A percentile compares a stretch with the other conserved stretches of the same genome.
These are phyloP conservation scores for Mesotaenium endlicherianum DNA, from an alignment of 139 green algal genomes.

Conservation along the genomic window DNA sequence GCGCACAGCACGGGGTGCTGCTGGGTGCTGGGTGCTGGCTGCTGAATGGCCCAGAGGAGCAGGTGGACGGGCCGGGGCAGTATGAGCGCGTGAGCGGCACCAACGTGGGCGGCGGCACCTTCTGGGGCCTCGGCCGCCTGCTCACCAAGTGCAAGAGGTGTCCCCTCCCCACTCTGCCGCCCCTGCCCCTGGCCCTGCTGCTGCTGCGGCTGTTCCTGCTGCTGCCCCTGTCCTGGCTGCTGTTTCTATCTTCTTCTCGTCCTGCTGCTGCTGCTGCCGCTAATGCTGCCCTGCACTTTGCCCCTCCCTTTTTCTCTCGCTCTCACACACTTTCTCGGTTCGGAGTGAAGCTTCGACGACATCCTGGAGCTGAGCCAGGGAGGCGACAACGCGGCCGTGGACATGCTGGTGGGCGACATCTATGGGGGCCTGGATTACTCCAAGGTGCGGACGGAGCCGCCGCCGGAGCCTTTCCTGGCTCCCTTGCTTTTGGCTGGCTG, in stretches of 20 bases:
- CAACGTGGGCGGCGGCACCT: slow-evolving; percentile 96
- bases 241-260: neutral
- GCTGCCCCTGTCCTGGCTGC: neutral
- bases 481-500: too few species aligned
- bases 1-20: too few species aligned
- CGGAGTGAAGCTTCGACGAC: slow-evolving; percentile 82
- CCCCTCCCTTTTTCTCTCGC: neutral
- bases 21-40: too few species aligned
- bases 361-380: slow-evolving; percentile 86
- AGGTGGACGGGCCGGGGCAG: slow-evolving; percentile 53
- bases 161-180: too few species aligned
- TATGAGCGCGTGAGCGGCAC: slow-evolving; percentile 86
- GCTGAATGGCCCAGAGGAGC: too few species aligned
- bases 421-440: slow-evolving; percentile 93
- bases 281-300: too few species aligned
- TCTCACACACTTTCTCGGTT: neutral
- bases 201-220: too few species aligned
- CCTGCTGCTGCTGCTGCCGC: too few species aligned
- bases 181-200: too few species aligned
- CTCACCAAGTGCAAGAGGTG: slow-evolving; percentile 52
- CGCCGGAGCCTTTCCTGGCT: too few species aligned
- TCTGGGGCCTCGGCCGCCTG: slow-evolving; percentile 92
- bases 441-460: slow-evolving; percentile 50
- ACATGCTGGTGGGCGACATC: slow-evolving; percentile 99
- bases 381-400: slow-evolving; percentile 85